A percentile compares a stretch with the other conserved stretches of the same genome.
Conservation (phyloP, 345 rosid species). For the Salix arbutifolia region DNA sequence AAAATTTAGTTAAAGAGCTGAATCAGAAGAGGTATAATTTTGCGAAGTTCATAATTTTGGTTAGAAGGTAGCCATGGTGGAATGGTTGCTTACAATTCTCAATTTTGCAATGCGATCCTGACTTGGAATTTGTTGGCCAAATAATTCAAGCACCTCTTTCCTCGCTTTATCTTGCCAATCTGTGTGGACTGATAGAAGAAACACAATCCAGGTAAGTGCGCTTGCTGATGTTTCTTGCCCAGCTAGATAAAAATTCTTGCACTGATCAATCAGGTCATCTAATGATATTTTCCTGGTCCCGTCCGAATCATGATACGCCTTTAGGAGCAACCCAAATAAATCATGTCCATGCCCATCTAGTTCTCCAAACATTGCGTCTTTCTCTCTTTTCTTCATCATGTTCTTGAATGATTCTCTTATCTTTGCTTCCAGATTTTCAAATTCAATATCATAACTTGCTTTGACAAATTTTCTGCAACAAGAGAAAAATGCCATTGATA, state of each 20-base stretch:
- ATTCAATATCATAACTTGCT: constrained; percentile 26
- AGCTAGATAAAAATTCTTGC: constrained; percentile 38
- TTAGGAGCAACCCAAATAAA: constrained; percentile 28
- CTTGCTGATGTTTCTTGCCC: constrained; percentile 29
- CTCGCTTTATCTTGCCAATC: constrained; percentile 50
- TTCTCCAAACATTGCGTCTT: neutral
- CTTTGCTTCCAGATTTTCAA: constrained; percentile 10
- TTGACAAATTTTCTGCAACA: constrained; percentile 24
- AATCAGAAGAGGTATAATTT: neutral
- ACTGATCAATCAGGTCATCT: constrained; percentile 36
- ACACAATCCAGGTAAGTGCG: constrained; percentile 22
- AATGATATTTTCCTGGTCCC: constrained; percentile 21
- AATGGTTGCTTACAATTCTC: constrained; percentile 29
- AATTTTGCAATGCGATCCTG: constrained; percentile 29
- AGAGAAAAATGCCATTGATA: neutral
- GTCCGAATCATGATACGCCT: constrained; percentile 21
- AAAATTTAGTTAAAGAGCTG: neutral
- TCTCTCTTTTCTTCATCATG: constrained; percentile 28
- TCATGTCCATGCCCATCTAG: constrained; percentile 17
- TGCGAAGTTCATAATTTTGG: neutral
- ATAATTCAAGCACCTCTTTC: constrained; percentile 30
- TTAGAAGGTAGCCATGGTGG: neutral
- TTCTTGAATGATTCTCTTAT: constrained; percentile 5
- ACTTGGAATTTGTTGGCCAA: constrained; percentile 29
- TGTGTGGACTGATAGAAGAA: constrained; percentile 32